Evolutionary conservation across 495 filamentous ascomycete genomes (phyloP).

Genomic region (Penicillium bovifimosum): DNA sequence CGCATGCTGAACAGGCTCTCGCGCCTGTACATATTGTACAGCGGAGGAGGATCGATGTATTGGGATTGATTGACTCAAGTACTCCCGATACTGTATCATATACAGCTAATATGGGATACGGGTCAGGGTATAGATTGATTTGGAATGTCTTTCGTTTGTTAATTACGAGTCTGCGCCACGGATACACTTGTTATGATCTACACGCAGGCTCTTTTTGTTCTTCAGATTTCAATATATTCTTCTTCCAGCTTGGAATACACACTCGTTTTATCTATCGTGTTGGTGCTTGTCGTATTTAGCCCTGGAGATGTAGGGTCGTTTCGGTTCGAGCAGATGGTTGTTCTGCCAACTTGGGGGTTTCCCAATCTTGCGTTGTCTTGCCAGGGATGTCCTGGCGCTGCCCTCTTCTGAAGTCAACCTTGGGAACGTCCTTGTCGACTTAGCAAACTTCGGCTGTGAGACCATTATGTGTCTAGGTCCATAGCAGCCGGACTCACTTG

Average conservation of each 20-base stretch:
- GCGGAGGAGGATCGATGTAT: background rate
- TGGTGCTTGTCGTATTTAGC: background rate
- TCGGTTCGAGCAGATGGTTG: too few species aligned
- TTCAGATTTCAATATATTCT: background rate
- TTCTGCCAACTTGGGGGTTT: too few species aligned
- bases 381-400: too few species aligned
- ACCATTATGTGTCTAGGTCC: too few species aligned
- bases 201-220: background rate
- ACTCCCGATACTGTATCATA: background rate
- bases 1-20: background rate
- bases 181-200: background rate
- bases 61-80: slow-evolving; percentile 2
- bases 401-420: too few species aligned
- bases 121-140: background rate
- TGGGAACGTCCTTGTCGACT: too few species aligned
- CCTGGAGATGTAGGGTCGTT: background rate
- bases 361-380: too few species aligned
- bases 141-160: background rate
- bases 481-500: too few species aligned
- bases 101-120: background rate
- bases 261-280: background rate
- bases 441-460: too few species aligned
- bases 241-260: background rate
- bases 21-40: background rate
- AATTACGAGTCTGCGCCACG: background rate